Evolutionary conservation across 129 eudicot species (phyloP).

Genomic region (Solidago caesia): DNA sequence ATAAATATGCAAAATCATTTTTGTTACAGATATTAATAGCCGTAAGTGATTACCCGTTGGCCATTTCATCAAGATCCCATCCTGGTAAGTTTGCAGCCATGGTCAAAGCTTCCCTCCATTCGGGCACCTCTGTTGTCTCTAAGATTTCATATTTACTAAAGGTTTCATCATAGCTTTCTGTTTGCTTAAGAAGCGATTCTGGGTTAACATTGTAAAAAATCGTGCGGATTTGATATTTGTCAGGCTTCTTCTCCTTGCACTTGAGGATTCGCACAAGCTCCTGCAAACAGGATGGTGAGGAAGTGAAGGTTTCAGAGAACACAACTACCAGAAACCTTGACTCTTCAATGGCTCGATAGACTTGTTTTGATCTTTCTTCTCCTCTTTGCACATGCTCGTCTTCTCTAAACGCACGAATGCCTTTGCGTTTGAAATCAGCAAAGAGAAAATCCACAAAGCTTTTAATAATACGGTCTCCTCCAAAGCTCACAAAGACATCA

Average conservation of each 20-base stretch:
- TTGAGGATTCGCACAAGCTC: conserved; percentile 35
- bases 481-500: conserved; percentile 34
- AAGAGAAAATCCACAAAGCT: conserved; percentile 36
- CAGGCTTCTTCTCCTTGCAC: conserved; percentile 24
- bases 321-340: conserved; percentile 39
- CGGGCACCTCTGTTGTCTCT: conserved; percentile 3
- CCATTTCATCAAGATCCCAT: conserved; percentile 31
- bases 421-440: conserved; percentile 30
- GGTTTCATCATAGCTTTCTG: background rate
- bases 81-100: conserved; percentile 35
- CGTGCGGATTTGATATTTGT: conserved; percentile 18
- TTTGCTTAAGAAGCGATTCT: conserved; percentile 16
- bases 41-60: conserved; percentile 25
- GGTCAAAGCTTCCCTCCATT: conserved; percentile 35
- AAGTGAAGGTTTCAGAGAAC: conserved; percentile 33
- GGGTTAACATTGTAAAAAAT: conserved; percentile 24
- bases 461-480: conserved; percentile 23
- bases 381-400: conserved; percentile 34
- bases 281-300: conserved; percentile 33
- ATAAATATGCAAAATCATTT: no score
- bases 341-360: conserved; percentile 34
- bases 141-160: conserved; percentile 6
- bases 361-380: conserved; percentile 29
- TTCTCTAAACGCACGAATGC: conserved; percentile 28
- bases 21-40: background rate